Evolutionary conservation across 2,329 filamentous ascomycete genomes (phyloP), one percentile per base, ranked within the genome.

Genomic region (Nannizzia gypsea): DNA sequence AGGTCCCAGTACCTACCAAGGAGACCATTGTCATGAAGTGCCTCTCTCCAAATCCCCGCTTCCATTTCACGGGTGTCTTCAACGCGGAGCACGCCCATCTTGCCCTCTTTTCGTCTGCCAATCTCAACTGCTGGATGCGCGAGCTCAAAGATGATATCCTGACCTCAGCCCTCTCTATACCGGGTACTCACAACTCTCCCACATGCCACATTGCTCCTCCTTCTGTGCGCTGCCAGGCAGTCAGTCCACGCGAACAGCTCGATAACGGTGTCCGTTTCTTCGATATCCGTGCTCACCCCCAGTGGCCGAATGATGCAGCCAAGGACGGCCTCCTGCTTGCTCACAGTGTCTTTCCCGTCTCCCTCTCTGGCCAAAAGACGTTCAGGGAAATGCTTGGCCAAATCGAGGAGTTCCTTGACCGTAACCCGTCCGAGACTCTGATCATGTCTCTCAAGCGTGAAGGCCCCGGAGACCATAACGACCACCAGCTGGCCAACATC

Each of bases 181-280:
- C 93, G 15, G 93, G 93, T 64, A 96, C 93, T 0, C 93, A 99
- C 78, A 97, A 99, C 76, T 89, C 88, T 17, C 89, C 93, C 5
- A 95, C 91, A 8, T 87, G 83, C 75, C 81, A 95, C 77, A 81
- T 83, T 56, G 91, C 93, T 11, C 81, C 96, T 3, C 93, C 93
- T 1, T 95, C 90, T 1, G 93, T 97, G 40, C 87, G 93, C 42
- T 97, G 93, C 73, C 93, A 99, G 75, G 86, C 88, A 36, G 89
- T 91, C 17, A 79, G 83, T 62, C 80, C 95, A 3, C 78, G 80
- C 56, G 83, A 86, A 58, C 93, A 99, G 74, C 83, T 99, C 28
- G 79, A 85, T 60, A 92, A 96, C 70, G 93, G 93, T 28, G 87
- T 97, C 52, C 89, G 93, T 57, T 97, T 96, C 78, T 85, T 99